These are phyloP conservation scores for Trypethelium eluteriae DNA, from an alignment of 495 filamentous ascomycete species.

Conservation along the genomic window DNA sequence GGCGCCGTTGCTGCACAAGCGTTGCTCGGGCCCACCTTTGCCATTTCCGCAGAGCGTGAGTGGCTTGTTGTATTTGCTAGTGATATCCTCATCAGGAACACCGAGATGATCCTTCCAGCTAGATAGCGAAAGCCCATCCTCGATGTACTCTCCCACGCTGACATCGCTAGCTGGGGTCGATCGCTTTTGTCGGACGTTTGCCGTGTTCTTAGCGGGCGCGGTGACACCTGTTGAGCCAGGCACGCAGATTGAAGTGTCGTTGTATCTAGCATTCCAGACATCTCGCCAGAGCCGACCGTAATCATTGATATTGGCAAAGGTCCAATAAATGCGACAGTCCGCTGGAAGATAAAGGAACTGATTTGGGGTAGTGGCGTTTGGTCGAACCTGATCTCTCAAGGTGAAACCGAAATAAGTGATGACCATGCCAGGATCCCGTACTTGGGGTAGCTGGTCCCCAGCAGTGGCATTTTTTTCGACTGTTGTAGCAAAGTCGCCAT, in stretches of 20 bases:
- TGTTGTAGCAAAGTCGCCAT: conserved; percentile 4
- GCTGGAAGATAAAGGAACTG: conserved; percentile 13
- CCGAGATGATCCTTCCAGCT: conserved; percentile 6
- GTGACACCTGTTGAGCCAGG: background rate
- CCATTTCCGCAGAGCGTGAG: background rate
- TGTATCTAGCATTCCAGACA: conserved; percentile 10
- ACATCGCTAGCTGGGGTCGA: background rate
- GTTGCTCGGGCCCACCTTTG: background rate
- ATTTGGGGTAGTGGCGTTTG: background rate
- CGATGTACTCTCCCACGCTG: background rate
- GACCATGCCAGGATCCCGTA: conserved; percentile 7
- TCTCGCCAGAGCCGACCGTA: conserved; percentile 13
- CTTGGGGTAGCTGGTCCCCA: background rate
- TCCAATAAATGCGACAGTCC: conserved; percentile 17
- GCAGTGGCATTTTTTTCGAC: background rate
- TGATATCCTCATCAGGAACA: background rate
- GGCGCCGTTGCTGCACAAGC: background rate
- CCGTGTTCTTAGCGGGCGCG: background rate
- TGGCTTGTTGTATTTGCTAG: background rate
- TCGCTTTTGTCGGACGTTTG: background rate
- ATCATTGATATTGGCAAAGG: conserved; percentile 11
- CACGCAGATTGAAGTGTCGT: background rate
- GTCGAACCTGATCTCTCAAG: conserved; percentile 13
- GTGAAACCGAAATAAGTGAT: conserved; percentile 13
- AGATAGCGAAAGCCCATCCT: background rate